Evolutionary conservation across 164 flowering plant species (phyloP), one percentile per base, ranked within the genome.

Genomic region (Tetracentron sinense): DNA sequence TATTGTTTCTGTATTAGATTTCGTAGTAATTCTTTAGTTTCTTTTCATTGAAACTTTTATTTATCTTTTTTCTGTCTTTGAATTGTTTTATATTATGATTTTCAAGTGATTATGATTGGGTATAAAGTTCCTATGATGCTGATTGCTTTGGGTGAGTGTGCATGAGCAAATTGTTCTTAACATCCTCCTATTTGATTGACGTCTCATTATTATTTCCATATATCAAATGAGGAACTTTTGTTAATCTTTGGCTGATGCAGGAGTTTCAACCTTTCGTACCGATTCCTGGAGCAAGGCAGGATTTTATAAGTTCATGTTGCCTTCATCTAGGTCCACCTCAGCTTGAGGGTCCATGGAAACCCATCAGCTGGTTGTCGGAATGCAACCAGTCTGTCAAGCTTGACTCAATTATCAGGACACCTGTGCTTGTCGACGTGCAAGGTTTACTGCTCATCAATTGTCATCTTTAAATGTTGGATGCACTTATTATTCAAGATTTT

Each of bases 401-500:
- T 64, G 76, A 78, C 59, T 61, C 80, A 46, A 29, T 62, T 50
- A 33, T 69, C 30, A 60, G 22, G 58, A 82, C 49, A 59, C 84
- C 79, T 53, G 54, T 65, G 38, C 72, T 80, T 38, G 59, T 72
- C 47, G 80, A 82, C 63, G 64, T 67, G 51, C 82, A 81, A 85
- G 95, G 95, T 91, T 56, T 16, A 49, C 20, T 52, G 7, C 49
- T 66, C 25, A 33, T 46, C 7, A 6, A 21, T 6, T 21, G 12
- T 20, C n/a, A n/a, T 51, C n/a, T 25, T 2, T 51, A 21, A 12
- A 25, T 49, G 16, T 62, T 33, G n/a, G 1, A 35, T 56, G 16
- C 31, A 5, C 6, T 49, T 2, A 4, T 46, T 48, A 2, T 4
- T 54, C 14, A 38, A 4, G 10, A 8, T 51, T 51, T 50, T 52